phyloP scores from a whole-genome alignment of 352 stramenopile genomes.

The Globisporangium heterothallicum region DNA sequence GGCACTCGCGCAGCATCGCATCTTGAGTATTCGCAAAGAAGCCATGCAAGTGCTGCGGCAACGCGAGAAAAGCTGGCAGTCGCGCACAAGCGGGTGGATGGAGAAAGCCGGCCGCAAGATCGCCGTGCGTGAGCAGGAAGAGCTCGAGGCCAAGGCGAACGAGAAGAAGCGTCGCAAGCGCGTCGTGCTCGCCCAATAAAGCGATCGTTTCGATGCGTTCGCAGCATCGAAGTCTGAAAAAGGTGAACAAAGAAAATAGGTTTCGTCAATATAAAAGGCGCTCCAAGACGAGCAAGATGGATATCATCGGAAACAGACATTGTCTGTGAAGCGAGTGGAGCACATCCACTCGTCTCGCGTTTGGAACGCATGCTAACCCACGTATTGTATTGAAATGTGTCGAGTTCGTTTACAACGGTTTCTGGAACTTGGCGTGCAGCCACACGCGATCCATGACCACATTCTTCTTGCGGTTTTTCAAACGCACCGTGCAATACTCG shows the following conservation, averaged over 20 bases:
- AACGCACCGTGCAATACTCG: constrained; percentile 70
- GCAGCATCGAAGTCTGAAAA: no score
- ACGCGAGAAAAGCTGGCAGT: constrained; percentile 83
- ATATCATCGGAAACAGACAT: no score
- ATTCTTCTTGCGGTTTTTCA: constrained; percentile 67
- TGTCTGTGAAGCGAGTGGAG: no score
- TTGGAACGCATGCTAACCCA: no score
- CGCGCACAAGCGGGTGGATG: constrained; percentile 73
- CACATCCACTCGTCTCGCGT: no score
- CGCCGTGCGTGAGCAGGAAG: constrained; percentile 87
- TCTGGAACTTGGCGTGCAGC: constrained; percentile 71
- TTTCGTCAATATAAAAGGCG: no score
- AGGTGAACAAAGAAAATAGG: no score
- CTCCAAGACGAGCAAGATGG: no score
- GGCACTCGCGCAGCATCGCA: constrained; percentile 63
- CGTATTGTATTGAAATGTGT: no score
- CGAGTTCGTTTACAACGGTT: constrained; percentile 20
- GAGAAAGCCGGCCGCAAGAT: constrained; percentile 86
- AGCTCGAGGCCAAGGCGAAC: constrained; percentile 68
- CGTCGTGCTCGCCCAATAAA: constrained; percentile 39
- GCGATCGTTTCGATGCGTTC: no score
- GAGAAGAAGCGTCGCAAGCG: constrained; percentile 71
- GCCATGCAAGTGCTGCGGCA: constrained; percentile 57
- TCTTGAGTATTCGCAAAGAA: constrained; percentile 75
- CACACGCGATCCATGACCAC: constrained; percentile 77